A percentile compares a stretch with the other conserved stretches of the same genome.
These are phyloP conservation scores for Ophiostoma sp. DNA, from an alignment of 2,329 filamentous ascomycete species.

Conservation along the genomic window DNA sequence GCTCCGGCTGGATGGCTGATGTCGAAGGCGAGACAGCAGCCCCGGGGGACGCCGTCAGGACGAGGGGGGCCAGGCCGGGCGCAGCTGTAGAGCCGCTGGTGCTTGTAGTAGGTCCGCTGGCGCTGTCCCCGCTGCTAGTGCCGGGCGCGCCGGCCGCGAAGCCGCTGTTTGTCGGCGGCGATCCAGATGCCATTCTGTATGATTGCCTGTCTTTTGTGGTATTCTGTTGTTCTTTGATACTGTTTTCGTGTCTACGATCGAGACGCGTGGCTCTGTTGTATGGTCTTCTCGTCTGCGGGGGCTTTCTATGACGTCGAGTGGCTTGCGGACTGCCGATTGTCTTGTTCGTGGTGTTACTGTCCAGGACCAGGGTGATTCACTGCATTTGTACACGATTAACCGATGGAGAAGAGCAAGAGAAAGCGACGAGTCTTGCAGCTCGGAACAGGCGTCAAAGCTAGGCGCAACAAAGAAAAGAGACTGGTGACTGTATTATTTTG, in stretches of 20 bases:
- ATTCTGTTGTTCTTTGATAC: background rate
- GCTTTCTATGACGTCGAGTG: slow-evolving; percentile 16
- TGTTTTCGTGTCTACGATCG: background rate
- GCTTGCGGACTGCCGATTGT: slow-evolving; percentile 5
- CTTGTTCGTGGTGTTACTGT: background rate
- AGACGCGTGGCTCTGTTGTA: background rate
- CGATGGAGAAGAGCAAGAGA: background rate
- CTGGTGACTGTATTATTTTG: slow-evolving; percentile 7
- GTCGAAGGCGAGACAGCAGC: background rate
- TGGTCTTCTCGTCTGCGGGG: background rate
- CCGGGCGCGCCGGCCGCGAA: background rate
- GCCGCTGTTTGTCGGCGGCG: background rate
- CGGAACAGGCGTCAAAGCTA: background rate
- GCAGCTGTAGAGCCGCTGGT: background rate
- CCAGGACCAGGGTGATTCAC: background rate
- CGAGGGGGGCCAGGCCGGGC: background rate
- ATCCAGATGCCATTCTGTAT: background rate
- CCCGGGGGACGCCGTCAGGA: background rate
- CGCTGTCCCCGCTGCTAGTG: background rate
- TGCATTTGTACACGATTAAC: background rate
- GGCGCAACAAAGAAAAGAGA: slow-evolving; percentile 6
- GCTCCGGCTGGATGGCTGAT: slow-evolving; percentile 29
- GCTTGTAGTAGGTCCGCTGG: background rate
- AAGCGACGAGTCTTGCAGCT: background rate
- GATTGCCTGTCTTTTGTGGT: background rate